Conservation (phyloP, 768 basidiomycete genomes). For the Sutorius australiensis region DNA sequence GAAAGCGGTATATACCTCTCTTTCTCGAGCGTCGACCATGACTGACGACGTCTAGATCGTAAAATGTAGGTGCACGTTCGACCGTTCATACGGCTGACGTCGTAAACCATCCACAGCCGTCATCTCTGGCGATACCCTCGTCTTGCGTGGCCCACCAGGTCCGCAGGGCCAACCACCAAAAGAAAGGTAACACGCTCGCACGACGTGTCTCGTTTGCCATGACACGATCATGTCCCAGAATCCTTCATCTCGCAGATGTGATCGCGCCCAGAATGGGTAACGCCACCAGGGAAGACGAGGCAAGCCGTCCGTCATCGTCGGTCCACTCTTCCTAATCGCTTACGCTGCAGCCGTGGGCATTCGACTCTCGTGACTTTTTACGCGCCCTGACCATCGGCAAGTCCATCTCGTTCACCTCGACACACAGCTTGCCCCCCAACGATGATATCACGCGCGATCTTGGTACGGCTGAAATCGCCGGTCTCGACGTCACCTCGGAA, state of each 20-base stretch:
- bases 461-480: conserved; percentile 69
- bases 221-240: conserved; percentile 40
- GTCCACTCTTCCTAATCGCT: conserved; percentile 2
- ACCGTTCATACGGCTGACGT: conserved; percentile 17
- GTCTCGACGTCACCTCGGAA: conserved; percentile 69
- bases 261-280: conserved; percentile 82
- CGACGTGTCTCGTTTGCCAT: conserved; percentile 1
- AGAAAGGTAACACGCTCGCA: conserved; percentile 58
- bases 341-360: conserved; percentile 71
- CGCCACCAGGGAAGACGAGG: conserved; percentile 85
- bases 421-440: conserved; percentile 72
- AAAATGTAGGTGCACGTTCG: conserved; percentile 47
- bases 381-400: conserved; percentile 85
- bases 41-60: conserved; percentile 41
- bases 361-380: conserved; percentile 89
- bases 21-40: not conserved
- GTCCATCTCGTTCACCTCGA: conserved; percentile 78
- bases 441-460: conserved; percentile 79
- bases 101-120: conserved; percentile 51
- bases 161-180: conserved; percentile 86
- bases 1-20: conserved; percentile 59
- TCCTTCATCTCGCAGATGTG: conserved; percentile 87
- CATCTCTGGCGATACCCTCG: conserved; percentile 85
- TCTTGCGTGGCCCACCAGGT: conserved; percentile 72
- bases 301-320: conserved; percentile 24